These are phyloP conservation scores for Vitellaria paradoxa DNA, from an alignment of 179 eudicot genomes.

Conservation along the genomic window DNA sequence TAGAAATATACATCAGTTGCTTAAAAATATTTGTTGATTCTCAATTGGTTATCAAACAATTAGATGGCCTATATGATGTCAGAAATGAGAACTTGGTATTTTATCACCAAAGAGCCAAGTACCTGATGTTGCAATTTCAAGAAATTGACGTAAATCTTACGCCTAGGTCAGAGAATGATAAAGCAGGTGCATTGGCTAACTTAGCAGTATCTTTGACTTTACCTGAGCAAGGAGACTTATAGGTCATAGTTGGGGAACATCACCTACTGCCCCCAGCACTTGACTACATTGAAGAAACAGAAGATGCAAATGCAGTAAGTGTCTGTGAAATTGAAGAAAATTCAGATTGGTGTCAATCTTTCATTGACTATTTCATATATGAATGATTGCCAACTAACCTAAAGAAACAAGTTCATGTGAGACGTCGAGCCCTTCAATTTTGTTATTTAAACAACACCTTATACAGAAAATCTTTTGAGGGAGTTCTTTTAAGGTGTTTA, in stretches of 20 bases:
- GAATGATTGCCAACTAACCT: background rate
- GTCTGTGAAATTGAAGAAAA: constrained; percentile 10
- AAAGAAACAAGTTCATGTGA: background rate
- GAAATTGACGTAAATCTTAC: background rate
- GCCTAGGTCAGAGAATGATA: background rate
- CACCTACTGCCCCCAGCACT: background rate
- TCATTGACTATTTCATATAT: constrained; percentile 4
- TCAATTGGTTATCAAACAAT: constrained; percentile 2
- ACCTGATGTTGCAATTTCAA: background rate
- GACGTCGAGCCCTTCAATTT: constrained; percentile 6
- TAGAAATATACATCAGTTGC: constrained; percentile 1
- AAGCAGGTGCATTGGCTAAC: background rate
- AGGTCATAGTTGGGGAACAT: background rate
- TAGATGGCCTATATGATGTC: constrained; percentile 11
- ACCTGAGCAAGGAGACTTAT: background rate
- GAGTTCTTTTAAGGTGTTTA: constrained; percentile 4
- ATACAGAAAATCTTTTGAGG: constrained; percentile 6
- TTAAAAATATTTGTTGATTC: constrained; percentile 15
- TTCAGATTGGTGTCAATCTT: constrained; percentile 11
- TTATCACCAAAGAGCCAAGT: constrained; percentile 4
- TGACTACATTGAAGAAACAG: background rate
- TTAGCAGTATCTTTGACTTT: constrained; percentile 1
- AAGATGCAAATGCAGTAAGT: background rate
- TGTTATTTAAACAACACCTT: constrained; percentile 1
- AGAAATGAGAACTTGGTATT: background rate